These are phyloP conservation scores for Cyclospora cayetanensis DNA, from an alignment of 169 alveolate genomes.

Conservation along the genomic window DNA sequence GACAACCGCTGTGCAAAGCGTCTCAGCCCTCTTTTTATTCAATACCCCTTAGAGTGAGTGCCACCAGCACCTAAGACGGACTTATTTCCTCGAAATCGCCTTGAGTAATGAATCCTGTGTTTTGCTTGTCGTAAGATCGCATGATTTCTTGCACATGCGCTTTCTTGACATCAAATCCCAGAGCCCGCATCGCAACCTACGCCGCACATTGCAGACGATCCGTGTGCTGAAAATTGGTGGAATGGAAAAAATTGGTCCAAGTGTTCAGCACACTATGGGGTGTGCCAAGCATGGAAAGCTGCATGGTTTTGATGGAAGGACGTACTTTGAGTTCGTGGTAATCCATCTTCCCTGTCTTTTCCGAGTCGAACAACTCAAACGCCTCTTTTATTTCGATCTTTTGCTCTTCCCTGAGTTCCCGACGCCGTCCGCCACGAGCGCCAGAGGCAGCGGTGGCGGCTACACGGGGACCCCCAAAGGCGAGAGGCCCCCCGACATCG, in stretches of 20 bases:
- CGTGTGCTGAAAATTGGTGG: neutral
- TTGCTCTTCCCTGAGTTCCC: conserved; percentile 94
- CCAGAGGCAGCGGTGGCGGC: conserved; percentile 16
- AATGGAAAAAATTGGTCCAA: neutral
- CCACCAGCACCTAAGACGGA: neutral
- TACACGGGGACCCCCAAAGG: conserved; percentile 26
- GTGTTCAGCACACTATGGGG: too few species aligned
- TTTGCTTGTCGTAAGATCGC: conserved; percentile 89
- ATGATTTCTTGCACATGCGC: conserved; percentile 92
- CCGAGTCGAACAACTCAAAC: conserved; percentile 97
- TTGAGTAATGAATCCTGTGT: conserved; percentile 68
- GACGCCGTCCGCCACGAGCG: conserved; percentile 34
- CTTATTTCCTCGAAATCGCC: conserved; percentile 75
- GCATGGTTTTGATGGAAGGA: neutral
- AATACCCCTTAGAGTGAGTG: neutral
- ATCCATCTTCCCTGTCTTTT: conserved; percentile 96
- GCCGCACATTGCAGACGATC: too few species aligned
- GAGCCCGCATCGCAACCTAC: conserved; percentile 98
- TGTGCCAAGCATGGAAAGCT: neutral
- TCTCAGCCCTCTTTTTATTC: too few species aligned
- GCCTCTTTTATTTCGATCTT: conserved; percentile 98
- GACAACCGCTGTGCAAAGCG: too few species aligned
- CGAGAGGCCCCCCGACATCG: conserved; percentile 2
- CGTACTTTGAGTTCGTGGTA: conserved; percentile 96
- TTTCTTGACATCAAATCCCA: conserved; percentile 98